Base-by-base conservation (phyloP, 1,284 basidiomycete species). In the Leccinum proximum region DNA sequence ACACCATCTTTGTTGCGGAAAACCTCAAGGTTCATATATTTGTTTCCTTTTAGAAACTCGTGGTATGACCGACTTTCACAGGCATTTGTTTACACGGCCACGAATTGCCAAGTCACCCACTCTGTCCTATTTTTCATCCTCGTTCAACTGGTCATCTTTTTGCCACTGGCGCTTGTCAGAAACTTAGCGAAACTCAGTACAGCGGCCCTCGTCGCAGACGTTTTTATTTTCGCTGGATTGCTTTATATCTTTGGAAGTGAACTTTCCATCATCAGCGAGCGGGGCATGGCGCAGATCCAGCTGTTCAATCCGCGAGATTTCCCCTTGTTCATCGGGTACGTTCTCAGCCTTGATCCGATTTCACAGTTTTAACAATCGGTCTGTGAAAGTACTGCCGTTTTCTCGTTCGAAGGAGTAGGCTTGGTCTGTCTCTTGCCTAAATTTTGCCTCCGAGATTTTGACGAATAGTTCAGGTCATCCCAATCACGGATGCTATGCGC, bases 391-490 rank as follows among this genome's bases (percentile, higher is more conserved):
- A 98, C 97, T 16, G 97, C 97, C 4, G 97, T 99, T 26, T 99
- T 98, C 76, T 96, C 97, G 0, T 99, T 99, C 70, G 97, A 99
- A 78, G 97, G 97, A 16, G 94, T 99, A 69, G 97, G 97, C 59
- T 80, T 99, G 76, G 92, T 92, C 70, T 70, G 87, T 56, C 45
- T n/a, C 35, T 14, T 64, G 18, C 45, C n/a, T 30, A 35, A 45
- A 40, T 13, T 57, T 0, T 10, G 26, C 56, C 11, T 13, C n/a
- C n/a, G 10, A 33, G 38, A 13, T 45, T 45, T 53, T 67, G 58
- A 74, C 40, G 63, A 53, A 30, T 2, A 14, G 13, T 60, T 42
- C 64, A 89, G 82, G 82, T 99, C 67, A 95, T 99, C 69, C 97
- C 97, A 11, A 98, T 99, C 71, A 96, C 94, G 8, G 96, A 99